These are phyloP conservation scores for Quercus rubra DNA, from an alignment of 306 rosid genomes.

Conservation along the genomic window DNA sequence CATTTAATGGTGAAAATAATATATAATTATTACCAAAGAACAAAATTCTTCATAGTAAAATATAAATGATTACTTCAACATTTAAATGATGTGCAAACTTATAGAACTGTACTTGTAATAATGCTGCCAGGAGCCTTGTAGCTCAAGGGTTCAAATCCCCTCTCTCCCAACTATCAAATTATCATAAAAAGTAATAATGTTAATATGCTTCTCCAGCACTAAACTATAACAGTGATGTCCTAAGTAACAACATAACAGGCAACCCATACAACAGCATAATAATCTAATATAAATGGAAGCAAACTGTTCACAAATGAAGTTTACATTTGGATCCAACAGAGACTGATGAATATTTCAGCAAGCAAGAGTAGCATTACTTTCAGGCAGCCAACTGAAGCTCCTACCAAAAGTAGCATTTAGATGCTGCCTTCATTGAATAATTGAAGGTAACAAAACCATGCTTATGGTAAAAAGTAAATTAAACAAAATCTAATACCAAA, in stretches of 20 bases:
- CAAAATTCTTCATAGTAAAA: not conserved
- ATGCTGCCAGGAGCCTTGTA: no score
- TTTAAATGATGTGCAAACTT: not conserved
- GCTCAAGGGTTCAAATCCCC: no score
- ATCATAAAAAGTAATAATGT: not conserved
- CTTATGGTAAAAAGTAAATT: not conserved
- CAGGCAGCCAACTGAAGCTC: not conserved
- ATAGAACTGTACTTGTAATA: not conserved
- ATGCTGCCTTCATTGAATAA: not conserved
- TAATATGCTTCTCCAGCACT: not conserved
- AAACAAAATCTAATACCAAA: not conserved
- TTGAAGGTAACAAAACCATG: not conserved
- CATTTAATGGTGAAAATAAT: no score
- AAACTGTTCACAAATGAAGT: not conserved
- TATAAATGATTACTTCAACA: not conserved
- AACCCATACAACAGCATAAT: not conserved
- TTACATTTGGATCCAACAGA: not conserved
- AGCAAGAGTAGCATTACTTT: not conserved
- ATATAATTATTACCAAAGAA: no score
- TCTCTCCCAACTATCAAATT: no score
- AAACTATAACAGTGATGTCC: not conserved
- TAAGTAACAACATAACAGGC: not conserved
- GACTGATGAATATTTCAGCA: not conserved
- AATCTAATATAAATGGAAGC: not conserved
- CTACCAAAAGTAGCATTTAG: not conserved